Conservation (phyloP, 1,284 basidiomycete genomes). For the Tilletia setariae region DNA sequence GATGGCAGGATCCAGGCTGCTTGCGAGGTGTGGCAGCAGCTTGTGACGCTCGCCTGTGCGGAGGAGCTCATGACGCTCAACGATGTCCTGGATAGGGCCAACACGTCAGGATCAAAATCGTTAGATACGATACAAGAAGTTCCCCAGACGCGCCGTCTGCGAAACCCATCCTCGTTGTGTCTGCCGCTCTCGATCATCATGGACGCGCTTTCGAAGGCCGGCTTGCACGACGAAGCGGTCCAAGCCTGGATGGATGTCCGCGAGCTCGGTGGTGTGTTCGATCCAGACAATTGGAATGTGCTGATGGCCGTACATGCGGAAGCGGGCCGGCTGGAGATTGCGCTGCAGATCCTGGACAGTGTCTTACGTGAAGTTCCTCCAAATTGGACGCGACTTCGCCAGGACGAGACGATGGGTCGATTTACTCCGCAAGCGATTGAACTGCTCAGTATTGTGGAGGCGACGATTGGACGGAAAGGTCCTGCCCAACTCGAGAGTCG, state of each 20-base stretch:
- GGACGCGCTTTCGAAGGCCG: slow-evolving; percentile 58
- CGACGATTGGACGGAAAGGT: not conserved
- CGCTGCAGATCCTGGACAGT: slow-evolving; percentile 76
- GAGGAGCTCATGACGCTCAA: not conserved
- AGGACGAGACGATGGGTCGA: not conserved
- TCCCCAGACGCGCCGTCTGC: not conserved
- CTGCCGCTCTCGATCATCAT: slow-evolving; percentile 81
- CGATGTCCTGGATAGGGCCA: not conserved
- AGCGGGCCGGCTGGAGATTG: slow-evolving; percentile 74
- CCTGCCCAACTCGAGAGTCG: not conserved
- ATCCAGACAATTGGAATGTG: slow-evolving; percentile 91
- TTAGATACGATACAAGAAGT: no score
- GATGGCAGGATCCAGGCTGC: slow-evolving; percentile 8
- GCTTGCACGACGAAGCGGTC: slow-evolving; percentile 68
- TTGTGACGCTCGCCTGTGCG: not conserved
- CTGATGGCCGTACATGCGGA: slow-evolving; percentile 71
- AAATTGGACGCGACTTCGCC: not conserved
- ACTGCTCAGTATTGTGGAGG: not conserved
- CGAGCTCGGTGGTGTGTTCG: slow-evolving; percentile 72
- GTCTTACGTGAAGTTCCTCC: slow-evolving; percentile 60
- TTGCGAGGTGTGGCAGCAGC: slow-evolving; percentile 2
- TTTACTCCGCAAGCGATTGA: not conserved
- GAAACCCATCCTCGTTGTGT: slow-evolving; percentile 60
- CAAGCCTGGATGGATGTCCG: slow-evolving; percentile 68
- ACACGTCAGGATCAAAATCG: no score